Conservation (phyloP, 805 yeast genomes). For the Candida odintsovae region DNA sequence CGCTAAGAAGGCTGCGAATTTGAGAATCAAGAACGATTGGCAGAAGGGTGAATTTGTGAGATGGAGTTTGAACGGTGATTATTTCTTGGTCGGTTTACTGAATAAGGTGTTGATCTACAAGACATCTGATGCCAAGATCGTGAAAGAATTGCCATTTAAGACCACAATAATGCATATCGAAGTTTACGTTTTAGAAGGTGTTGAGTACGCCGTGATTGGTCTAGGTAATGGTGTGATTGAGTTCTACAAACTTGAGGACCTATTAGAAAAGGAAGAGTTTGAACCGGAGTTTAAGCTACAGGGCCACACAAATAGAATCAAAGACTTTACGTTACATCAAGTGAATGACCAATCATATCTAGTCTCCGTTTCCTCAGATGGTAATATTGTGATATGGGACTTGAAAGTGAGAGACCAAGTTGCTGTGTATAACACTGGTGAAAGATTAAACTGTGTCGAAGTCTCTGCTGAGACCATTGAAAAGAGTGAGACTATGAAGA, state of each 20-base stretch:
- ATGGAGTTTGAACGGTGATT: slow-evolving; percentile 65
- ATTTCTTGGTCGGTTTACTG: slow-evolving; percentile 70
- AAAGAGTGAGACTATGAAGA: slow-evolving; percentile 62
- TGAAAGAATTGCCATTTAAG: slow-evolving; percentile 44
- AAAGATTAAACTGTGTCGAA: slow-evolving; percentile 81
- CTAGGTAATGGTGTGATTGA: slow-evolving; percentile 65
- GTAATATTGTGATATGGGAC: slow-evolving; percentile 90
- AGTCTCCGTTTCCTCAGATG: slow-evolving; percentile 87
- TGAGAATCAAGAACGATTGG: slow-evolving; percentile 66
- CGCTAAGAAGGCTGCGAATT: slow-evolving; percentile 81
- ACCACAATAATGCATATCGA: slow-evolving; percentile 67
- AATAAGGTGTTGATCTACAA: slow-evolving; percentile 60
- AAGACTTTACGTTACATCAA: slow-evolving; percentile 57
- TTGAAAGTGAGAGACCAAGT: slow-evolving; percentile 62
- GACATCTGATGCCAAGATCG: slow-evolving; percentile 55
- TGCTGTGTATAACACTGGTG: slow-evolving; percentile 88
- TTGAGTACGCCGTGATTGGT: slow-evolving; percentile 60
- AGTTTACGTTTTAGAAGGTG: slow-evolving; percentile 37
- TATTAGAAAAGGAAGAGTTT: slow-evolving; percentile 24
- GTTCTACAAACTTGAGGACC: slow-evolving; percentile 41
- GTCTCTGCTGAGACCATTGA: slow-evolving; percentile 76
- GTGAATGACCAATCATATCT: slow-evolving; percentile 41
- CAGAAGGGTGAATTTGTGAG: slow-evolving; percentile 60
- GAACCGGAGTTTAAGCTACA: slow-evolving; percentile 51
- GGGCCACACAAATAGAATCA: slow-evolving; percentile 85